phyloP scores from a whole-genome alignment of 306 rosid genomes.

The Carpinus fangiana region DNA sequence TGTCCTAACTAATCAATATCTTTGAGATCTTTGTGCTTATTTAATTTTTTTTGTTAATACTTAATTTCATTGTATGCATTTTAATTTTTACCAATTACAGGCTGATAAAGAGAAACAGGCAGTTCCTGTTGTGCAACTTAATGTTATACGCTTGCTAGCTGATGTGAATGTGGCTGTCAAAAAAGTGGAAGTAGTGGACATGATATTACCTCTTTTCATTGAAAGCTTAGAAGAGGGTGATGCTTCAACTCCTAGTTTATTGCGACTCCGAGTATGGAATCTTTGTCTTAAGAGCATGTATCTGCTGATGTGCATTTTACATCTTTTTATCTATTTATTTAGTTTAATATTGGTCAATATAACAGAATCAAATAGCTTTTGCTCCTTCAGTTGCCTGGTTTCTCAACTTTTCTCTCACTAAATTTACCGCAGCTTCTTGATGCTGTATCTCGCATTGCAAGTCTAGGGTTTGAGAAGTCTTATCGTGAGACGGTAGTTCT shows the following conservation, averaged over 20 bases:
- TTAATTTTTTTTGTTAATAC: slow-evolving; percentile 16
- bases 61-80: slow-evolving; percentile 24
- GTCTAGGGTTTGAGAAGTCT: slow-evolving; percentile 97
- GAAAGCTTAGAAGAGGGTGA: slow-evolving; percentile 99
- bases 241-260: slow-evolving; percentile 89
- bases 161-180: slow-evolving; percentile 73
- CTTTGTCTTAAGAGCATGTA: slow-evolving; percentile 42
- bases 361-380: slow-evolving; percentile 21
- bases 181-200: slow-evolving; percentile 83
- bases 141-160: slow-evolving; percentile 82
- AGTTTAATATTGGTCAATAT: not conserved
- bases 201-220: slow-evolving; percentile 87
- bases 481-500: slow-evolving; percentile 96
- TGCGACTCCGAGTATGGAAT: slow-evolving; percentile 88
- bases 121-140: slow-evolving; percentile 82
- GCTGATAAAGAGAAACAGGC: slow-evolving; percentile 79
- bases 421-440: slow-evolving; percentile 78
- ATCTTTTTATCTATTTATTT: slow-evolving; percentile 19
- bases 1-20: not conserved
- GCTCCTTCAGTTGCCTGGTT: slow-evolving; percentile 19
- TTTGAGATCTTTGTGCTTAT: slow-evolving; percentile 16
- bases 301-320: slow-evolving; percentile 24
- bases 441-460: slow-evolving; percentile 94
- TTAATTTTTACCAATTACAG: slow-evolving; percentile 50
- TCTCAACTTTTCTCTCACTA: slow-evolving; percentile 25